Evolutionary conservation across 116 monocot species (phyloP).

Genomic region (Trichopus zeylanicus): DNA sequence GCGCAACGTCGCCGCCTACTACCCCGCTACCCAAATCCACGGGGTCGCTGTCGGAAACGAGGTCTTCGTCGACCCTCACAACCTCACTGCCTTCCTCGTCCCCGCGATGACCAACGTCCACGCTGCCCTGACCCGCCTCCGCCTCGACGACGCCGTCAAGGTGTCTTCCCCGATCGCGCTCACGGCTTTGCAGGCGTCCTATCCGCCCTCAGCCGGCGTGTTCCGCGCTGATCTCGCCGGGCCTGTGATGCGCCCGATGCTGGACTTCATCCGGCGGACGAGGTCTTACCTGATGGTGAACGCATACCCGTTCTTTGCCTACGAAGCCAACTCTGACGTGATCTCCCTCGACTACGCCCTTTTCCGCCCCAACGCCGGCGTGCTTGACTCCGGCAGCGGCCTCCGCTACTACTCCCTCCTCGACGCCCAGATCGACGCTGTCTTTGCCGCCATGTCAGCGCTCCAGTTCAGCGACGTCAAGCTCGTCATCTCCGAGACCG

Average conservation of each 20-base stretch:
- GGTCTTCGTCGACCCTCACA: constrained; percentile 29
- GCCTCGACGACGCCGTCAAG: constrained; percentile 24
- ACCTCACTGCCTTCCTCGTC: constrained; percentile 22
- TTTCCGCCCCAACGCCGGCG: constrained; percentile 36
- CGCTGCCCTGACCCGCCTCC: constrained; percentile 14
- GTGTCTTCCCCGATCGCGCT: constrained; percentile 40
- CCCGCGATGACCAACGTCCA: constrained; percentile 39
- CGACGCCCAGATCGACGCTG: constrained; percentile 21
- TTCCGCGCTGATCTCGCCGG: constrained; percentile 27
- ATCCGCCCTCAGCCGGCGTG: constrained; percentile 32
- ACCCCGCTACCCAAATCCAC: constrained; percentile 19
- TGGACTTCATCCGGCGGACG: constrained; percentile 21
- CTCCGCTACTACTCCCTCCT: constrained; percentile 27
- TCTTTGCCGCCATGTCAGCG: constrained; percentile 1
- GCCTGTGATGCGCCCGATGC: constrained; percentile 29
- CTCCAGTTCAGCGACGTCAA: constrained; percentile 4
- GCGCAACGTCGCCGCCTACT: constrained; percentile 24
- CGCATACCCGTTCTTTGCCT: constrained; percentile 52
- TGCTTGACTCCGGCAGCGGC: constrained; percentile 18
- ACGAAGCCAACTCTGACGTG: constrained; percentile 37
- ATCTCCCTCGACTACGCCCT: constrained; percentile 45
- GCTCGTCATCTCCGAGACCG: neutral
- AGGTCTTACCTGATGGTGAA: constrained; percentile 40
- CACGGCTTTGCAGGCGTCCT: constrained; percentile 29
- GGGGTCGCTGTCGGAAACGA: constrained; percentile 36